These are phyloP conservation scores for Geotrichum carabidarum DNA, from an alignment of 1,139 yeast species.

Conservation along the genomic window DNA sequence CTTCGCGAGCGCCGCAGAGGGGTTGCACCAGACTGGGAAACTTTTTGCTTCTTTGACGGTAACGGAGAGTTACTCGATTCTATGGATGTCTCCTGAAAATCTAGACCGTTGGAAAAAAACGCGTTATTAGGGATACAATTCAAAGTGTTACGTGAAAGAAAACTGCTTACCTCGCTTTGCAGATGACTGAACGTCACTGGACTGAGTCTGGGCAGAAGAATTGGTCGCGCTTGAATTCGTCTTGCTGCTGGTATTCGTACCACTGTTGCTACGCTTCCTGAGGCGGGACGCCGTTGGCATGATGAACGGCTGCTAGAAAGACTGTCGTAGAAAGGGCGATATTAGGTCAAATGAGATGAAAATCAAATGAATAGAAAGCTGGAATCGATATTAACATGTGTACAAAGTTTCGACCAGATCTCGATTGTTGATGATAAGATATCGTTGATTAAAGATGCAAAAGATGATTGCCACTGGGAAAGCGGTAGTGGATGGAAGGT, in stretches of 20 bases:
- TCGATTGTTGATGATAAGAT: conserved; percentile 12
- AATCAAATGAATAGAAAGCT: conserved; percentile 23
- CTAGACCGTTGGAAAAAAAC: background rate
- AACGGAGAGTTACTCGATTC: conserved; percentile 1
- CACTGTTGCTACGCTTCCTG: conserved; percentile 8
- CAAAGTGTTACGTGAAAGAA: background rate
- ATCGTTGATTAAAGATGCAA: conserved; percentile 5
- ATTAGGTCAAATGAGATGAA: conserved; percentile 11
- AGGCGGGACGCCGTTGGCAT: conserved; percentile 15
- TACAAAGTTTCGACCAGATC: conserved; percentile 20
- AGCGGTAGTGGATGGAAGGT: conserved; percentile 4
- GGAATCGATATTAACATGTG: conserved; percentile 13
- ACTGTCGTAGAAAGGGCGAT: conserved; percentile 6
- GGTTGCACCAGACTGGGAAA: background rate
- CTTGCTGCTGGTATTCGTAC: background rate
- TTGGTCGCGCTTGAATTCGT: background rate
- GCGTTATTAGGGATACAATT: conserved; percentile 1
- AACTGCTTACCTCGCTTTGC: background rate
- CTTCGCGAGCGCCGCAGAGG: conserved; percentile 18
- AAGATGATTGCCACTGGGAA: conserved; percentile 4
- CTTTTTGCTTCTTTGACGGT: conserved; percentile 2
- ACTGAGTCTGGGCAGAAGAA: no score
- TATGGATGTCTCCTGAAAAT: conserved; percentile 1
- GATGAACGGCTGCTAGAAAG: background rate
- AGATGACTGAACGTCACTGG: background rate